Evolutionary conservation across 257 asterid species (phyloP), one percentile per base, ranked within the genome.

Genomic region (Scutellaria barbata): DNA sequence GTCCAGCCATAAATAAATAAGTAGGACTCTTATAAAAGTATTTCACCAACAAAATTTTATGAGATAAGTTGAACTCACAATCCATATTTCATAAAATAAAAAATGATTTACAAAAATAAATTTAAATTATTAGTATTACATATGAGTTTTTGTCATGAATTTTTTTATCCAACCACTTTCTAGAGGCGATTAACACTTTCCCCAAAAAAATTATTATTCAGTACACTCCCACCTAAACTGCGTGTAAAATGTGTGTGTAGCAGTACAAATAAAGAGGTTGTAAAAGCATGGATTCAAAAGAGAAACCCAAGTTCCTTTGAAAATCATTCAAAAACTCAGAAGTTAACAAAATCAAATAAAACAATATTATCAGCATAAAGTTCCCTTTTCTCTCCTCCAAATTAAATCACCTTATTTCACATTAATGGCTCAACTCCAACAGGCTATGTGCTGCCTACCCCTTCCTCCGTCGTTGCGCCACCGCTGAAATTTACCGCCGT

Each of bases 381-480:
- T 68, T 39, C 64, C 30, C 22, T 56, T 30, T 30, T 9, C 17
- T 47, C 18, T 50, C 58, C 45, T 75, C 70, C 35, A 66, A 75
- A 42, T 63, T 45, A 16, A 11, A 39, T 41, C 57, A 13, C 56
- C 61, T 17, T 43, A 59, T 47, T 39, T 30, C 72, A 42, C 42
- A 37, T 25, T 30, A 47, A 77, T 77, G 85, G 68, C 82, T 17
- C 66, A 57, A 14, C 74, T 47, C 68, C 61, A 65, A 33, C 74
- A 56, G 60, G 52, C 75, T 72, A 17, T 33, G 16, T 8, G 14
- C 66, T 14, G 75, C 80, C 80, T 50, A 69, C 71, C 66, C 69
- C 53, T 35, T 74, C 55, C 66, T 43, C 71, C 69, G 65, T 70
- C 71, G 72, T 48, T 72, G 63, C 75, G 69, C 74, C 67, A 55